Conservation (phyloP, 768 basidiomycete genomes). For the Amanita rubescens region DNA sequence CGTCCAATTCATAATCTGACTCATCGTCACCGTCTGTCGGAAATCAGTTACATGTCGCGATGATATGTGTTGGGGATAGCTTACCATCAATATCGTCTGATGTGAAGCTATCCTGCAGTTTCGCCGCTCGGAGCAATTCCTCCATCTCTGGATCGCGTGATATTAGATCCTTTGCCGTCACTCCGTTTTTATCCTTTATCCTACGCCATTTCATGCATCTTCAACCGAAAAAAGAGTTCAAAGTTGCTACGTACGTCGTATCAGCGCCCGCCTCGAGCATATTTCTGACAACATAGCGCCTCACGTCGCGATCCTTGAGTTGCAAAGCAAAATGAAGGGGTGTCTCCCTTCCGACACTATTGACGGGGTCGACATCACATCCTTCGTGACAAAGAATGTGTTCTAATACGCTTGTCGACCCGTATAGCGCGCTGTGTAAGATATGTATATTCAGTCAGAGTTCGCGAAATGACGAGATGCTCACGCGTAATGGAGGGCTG, state of each 20-base stretch:
- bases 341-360: constrained; percentile 61
- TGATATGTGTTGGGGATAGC: constrained; percentile 6
- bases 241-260: constrained; percentile 38
- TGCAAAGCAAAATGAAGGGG: constrained; percentile 71
- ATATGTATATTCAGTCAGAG: not conserved
- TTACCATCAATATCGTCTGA: constrained; percentile 63
- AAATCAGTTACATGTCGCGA: not conserved
- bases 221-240: not conserved
- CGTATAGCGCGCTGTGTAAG: constrained; percentile 39
- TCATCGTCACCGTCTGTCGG: not conserved
- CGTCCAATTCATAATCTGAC: constrained; percentile 18
- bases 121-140: constrained; percentile 43
- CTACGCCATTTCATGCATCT: constrained; percentile 25
- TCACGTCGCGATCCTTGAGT: constrained; percentile 45
- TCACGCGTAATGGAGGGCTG: constrained; percentile 71
- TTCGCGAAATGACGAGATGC: constrained; percentile 13
- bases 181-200: constrained; percentile 65
- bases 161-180: constrained; percentile 48
- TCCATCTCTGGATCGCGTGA: constrained; percentile 45
- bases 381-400: constrained; percentile 64
- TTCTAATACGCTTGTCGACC: constrained; percentile 59
- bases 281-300: constrained; percentile 49
- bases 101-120: constrained; percentile 44
- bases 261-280: constrained; percentile 78
- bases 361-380: constrained; percentile 78